Evolutionary conservation across 2,329 filamentous ascomycete genomes (phyloP).

Genomic region (Metarhizium humberi): DNA sequence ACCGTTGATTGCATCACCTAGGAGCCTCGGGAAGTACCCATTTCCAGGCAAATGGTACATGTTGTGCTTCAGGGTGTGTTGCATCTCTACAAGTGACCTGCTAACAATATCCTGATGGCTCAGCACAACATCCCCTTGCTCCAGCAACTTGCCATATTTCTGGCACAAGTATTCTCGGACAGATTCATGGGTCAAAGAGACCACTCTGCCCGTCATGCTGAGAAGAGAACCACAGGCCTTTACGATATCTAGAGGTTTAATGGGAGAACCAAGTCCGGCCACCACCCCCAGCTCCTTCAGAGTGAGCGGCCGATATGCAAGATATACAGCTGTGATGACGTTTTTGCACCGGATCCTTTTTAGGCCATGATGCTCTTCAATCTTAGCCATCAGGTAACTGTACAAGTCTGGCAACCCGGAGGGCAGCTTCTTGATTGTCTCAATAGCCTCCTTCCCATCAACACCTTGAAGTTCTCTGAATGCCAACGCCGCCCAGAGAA

Average conservation of each 20-base stretch:
- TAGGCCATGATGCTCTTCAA: conserved; percentile 1
- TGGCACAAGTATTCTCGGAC: conserved; percentile 29
- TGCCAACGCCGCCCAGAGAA: conserved; percentile 9
- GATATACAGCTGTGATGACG: conserved; percentile 10
- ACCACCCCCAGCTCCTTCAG: conserved; percentile 22
- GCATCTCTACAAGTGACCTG: conserved; percentile 21
- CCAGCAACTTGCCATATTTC: conserved; percentile 17
- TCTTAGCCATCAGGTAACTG: conserved; percentile 2
- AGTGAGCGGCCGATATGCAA: conserved; percentile 24
- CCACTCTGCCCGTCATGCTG: conserved; percentile 15
- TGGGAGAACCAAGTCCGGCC: conserved; percentile 10
- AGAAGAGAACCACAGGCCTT: conserved; percentile 27
- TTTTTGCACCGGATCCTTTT: conserved; percentile 4
- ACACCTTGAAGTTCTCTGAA: conserved; percentile 6
- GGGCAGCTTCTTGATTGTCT: conserved; percentile 4
- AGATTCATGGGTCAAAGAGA: conserved; percentile 34
- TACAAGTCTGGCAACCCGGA: conserved; percentile 5
- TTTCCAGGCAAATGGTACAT: conserved; percentile 21
- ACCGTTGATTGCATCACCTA: conserved; percentile 5
- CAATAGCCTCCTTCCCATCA: conserved; percentile 5
- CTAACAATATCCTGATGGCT: conserved; percentile 23
- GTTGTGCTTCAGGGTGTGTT: conserved; percentile 24
- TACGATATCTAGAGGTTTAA: conserved; percentile 16
- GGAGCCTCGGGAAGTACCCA: conserved; percentile 14
- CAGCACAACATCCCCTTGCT: conserved; percentile 13